Evolutionary conservation across 768 basidiomycete genomes (phyloP).

Genomic region (Tubosaeta brunneosetosa): DNA sequence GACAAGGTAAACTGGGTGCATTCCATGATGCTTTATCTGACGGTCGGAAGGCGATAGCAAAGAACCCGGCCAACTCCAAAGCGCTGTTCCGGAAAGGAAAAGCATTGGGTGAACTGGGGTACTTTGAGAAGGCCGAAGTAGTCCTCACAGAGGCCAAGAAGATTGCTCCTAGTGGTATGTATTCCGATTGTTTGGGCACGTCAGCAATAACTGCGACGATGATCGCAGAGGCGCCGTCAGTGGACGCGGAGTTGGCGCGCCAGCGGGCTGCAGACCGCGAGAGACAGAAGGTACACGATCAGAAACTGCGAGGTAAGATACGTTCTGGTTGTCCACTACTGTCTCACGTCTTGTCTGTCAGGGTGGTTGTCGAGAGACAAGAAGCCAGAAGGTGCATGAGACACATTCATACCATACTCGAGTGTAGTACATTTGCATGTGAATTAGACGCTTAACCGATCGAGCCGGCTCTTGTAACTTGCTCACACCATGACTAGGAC

Average conservation of each 20-base stretch:
- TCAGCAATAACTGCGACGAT: background rate
- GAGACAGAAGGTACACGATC: constrained; percentile 57
- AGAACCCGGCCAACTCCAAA: constrained; percentile 74
- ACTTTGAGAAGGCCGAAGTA: constrained; percentile 65
- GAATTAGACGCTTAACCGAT: constrained; percentile 1
- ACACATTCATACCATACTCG: constrained; percentile 17
- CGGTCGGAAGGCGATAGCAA: constrained; percentile 55
- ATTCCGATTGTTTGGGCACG: background rate
- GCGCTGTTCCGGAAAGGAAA: constrained; percentile 80
- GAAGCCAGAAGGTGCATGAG: constrained; percentile 15
- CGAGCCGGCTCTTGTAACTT: background rate
- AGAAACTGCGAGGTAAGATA: constrained; percentile 66
- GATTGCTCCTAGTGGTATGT: constrained; percentile 56
- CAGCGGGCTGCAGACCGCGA: constrained; percentile 62
- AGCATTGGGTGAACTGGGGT: constrained; percentile 71
- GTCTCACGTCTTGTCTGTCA: constrained; percentile 10
- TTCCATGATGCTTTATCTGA: background rate
- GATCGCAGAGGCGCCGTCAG: constrained; percentile 47
- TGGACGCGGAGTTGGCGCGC: constrained; percentile 61
- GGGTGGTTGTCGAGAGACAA: constrained; percentile 34
- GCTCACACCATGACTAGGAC: constrained; percentile 16
- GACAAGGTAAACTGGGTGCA: constrained; percentile 50
- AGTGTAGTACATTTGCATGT: constrained; percentile 9
- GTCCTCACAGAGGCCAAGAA: constrained; percentile 61
- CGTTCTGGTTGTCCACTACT: background rate